Evolutionary conservation across 176 grass and related monocot genomes (phyloP).

Genomic region (Hsuehochloa calcarea): DNA sequence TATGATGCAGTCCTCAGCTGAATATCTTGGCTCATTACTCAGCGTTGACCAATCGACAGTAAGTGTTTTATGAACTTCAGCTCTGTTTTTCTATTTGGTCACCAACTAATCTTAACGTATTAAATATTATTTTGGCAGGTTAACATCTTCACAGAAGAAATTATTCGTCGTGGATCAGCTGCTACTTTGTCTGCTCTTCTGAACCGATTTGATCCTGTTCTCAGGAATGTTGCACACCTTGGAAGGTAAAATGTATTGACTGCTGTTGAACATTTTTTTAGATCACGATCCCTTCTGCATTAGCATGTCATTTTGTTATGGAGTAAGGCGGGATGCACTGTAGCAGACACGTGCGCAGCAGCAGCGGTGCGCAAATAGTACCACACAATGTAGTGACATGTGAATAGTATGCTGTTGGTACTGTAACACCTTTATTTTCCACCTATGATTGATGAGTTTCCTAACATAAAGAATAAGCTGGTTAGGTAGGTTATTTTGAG

Average conservation of each 20-base stretch:
- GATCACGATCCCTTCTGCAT: not conserved
- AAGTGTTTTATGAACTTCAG: conserved; percentile 45
- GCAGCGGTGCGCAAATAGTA: no score
- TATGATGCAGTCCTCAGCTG: conserved; percentile 87
- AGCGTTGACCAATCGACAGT: conserved; percentile 77
- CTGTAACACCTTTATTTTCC: no score
- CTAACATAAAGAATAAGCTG: no score
- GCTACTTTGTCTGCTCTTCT: conserved; percentile 91
- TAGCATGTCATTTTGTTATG: not conserved
- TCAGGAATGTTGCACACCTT: conserved; percentile 77
- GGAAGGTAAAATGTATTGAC: conserved; percentile 62
- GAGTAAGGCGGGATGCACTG: no score
- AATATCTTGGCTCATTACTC: conserved; percentile 94
- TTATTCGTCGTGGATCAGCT: conserved; percentile 96
- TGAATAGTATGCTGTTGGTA: no score
- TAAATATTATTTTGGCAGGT: conserved; percentile 46
- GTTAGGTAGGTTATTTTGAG: no score
- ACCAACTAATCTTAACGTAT: conserved; percentile 13
- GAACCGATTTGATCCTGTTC: conserved; percentile 93
- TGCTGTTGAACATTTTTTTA: not conserved
- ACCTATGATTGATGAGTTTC: no score
- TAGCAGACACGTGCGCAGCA: no score
- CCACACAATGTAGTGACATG: no score
- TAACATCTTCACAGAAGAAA: conserved; percentile 93
- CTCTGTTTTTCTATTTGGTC: conserved; percentile 21